Base-by-base conservation (phyloP, 495 filamentous ascomycete species). In the Aspergillus avenaceus region DNA sequence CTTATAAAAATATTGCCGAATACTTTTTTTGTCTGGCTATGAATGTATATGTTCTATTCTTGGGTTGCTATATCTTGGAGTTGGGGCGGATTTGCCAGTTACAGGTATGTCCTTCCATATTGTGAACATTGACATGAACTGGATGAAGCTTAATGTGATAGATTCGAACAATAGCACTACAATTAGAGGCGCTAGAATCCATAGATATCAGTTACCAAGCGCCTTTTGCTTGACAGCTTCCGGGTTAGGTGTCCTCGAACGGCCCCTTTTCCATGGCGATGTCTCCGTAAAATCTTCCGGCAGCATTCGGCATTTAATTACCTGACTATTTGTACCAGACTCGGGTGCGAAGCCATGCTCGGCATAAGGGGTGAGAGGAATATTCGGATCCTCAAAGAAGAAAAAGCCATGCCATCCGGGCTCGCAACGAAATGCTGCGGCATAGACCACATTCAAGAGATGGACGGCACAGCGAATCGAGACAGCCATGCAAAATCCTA, bases 331-430 rank as follows among this genome's bases (percentile, higher is more conserved):
- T 14, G 12, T 36, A 14, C 69, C 37, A 34, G 27, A 5, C 26
- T 45, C 8, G 54, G 53, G 8, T 60, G 59, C 8, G 58, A 55
- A 23, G 51, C 69, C 64, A 53, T 70, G 61, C 1, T 43, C 29
- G 67, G 67, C 72, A 41, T 74, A 74, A 3, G 71, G 72, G 36
- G 71, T 55, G 1, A 75, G 51, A 0, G 64, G 63, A 56, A 71
- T 73, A 3, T 63, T 69, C 7, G 53, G 56, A 2, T 67, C 64
- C 45, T 75, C 67, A 18, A 72, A 66, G 24, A 60, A 74, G 45
- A 69, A 59, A 1, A 45, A 57, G 58, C 73, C 71, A 40, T 73
- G 70, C 0, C 50, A 27, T 5, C 52, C 60, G 0, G 72, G 71
- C 0, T 62, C 60, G 37, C 71, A 76, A 0, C 72, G 58, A 8